Percentiles rank a stretch among this genome's conserved stretches.
Evolutionary conservation across 441 rosid genomes (phyloP).

Genomic region (Gossypium davidsonii): DNA sequence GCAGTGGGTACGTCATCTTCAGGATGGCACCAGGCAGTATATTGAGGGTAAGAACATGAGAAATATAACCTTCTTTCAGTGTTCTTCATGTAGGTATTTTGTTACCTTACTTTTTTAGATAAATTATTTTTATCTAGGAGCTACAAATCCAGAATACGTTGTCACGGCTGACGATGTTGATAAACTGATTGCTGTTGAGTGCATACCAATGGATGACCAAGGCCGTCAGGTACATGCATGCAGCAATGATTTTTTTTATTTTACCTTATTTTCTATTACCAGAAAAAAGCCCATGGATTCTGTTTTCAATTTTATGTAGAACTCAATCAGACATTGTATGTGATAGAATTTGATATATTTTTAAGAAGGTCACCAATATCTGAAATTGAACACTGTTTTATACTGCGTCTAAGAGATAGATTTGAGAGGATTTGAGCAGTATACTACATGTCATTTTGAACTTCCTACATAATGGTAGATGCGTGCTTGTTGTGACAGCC

Average conservation of each 20-base stretch:
- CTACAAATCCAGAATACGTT: constrained; percentile 91
- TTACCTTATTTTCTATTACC: not conserved
- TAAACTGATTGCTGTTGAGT: constrained; percentile 91
- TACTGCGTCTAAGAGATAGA: not conserved
- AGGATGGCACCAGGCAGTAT: constrained; percentile 89
- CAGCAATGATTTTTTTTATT: not conserved
- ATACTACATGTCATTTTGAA: not conserved
- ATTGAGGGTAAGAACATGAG: constrained; percentile 67
- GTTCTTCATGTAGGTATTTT: constrained; percentile 6
- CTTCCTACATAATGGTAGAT: not conserved
- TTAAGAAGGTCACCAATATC: not conserved
- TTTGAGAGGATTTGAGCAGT: constrained; percentile 1
- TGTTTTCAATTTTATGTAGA: not conserved
- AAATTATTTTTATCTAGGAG: constrained; percentile 48
- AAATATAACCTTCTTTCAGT: not conserved
- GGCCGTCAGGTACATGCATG: constrained; percentile 66
- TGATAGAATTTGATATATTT: not conserved
- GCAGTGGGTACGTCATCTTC: constrained; percentile 98
- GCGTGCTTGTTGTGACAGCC: not conserved
- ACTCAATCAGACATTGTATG: not conserved
- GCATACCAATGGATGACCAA: constrained; percentile 98
- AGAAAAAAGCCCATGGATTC: not conserved
- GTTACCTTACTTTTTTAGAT: not conserved
- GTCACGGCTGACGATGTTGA: constrained; percentile 99
- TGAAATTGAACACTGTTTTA: not conserved